Evolutionary conservation across 2,329 filamentous ascomycete genomes (phyloP).

Genomic region (Aschersonia sp.): DNA sequence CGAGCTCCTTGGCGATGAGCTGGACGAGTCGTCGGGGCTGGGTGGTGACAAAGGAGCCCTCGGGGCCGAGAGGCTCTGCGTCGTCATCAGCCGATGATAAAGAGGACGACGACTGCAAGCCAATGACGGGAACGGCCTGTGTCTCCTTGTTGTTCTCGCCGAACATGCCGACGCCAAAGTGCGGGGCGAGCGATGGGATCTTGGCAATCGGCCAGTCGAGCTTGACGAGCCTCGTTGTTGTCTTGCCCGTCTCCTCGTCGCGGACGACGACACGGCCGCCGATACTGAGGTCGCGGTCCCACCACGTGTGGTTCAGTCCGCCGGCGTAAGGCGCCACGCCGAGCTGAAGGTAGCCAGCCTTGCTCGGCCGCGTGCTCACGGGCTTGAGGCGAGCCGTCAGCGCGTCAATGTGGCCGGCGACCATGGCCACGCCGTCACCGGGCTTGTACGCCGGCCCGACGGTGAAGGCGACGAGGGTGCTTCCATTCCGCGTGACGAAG

Average conservation of each 20-base stretch:
- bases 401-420: slow-evolving; percentile 88
- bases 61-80: slow-evolving; percentile 37
- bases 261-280: slow-evolving; percentile 80
- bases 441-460: slow-evolving; percentile 68
- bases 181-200: slow-evolving; percentile 82
- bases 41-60: slow-evolving; percentile 61
- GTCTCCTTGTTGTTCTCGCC: slow-evolving; percentile 70
- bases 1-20: slow-evolving; percentile 67
- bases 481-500: slow-evolving; percentile 75
- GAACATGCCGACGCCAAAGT: slow-evolving; percentile 70
- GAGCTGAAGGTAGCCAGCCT: slow-evolving; percentile 75
- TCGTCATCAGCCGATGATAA: slow-evolving; percentile 21
- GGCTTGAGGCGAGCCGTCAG: slow-evolving; percentile 86
- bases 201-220: slow-evolving; percentile 88
- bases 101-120: slow-evolving; percentile 64
- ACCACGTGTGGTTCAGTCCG: slow-evolving; percentile 80
- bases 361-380: slow-evolving; percentile 69
- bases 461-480: slow-evolving; percentile 71
- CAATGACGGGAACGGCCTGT: slow-evolving; percentile 86
- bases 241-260: slow-evolving; percentile 58
- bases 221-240: slow-evolving; percentile 71
- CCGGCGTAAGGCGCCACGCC: slow-evolving; percentile 91
- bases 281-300: slow-evolving; percentile 87
- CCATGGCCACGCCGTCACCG: slow-evolving; percentile 76
- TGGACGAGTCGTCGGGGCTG: slow-evolving; percentile 79